These are phyloP conservation scores for Gossypium thurberi DNA, from an alignment of 345 rosid genomes.

Conservation along the genomic window DNA sequence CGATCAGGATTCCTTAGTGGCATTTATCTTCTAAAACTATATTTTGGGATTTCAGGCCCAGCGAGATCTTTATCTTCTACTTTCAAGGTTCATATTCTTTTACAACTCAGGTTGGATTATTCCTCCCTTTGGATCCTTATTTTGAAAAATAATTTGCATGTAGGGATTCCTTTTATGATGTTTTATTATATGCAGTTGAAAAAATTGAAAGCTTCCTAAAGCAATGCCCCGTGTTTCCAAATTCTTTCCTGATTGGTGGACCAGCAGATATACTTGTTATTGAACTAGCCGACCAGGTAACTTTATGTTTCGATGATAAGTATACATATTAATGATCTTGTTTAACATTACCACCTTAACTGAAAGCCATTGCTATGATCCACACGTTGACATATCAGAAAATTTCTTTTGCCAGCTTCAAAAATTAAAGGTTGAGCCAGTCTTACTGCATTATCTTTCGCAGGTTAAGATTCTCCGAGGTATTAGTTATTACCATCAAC, in stretches of 20 bases:
- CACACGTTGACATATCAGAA: neutral
- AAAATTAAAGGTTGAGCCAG: constrained; percentile 97
- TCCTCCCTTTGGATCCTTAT: neutral
- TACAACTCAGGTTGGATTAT: constrained; percentile 64
- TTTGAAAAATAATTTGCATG: neutral
- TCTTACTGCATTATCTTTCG: constrained; percentile 78
- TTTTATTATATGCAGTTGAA: constrained; percentile 49
- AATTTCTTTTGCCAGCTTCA: constrained; percentile 54
- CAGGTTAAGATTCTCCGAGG: constrained; percentile 81
- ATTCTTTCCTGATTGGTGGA: constrained; percentile 84
- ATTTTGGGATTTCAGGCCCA: constrained; percentile 52
- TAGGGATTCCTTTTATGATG: constrained; percentile 8
- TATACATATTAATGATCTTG: neutral
- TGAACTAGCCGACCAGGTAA: constrained; percentile 93
- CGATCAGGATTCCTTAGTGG: neutral
- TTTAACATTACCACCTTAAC: neutral
- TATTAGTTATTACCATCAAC: constrained; percentile 41
- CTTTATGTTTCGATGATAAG: neutral
- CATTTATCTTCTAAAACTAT: neutral
- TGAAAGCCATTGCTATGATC: neutral
- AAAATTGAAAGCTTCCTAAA: constrained; percentile 69
- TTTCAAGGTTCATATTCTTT: constrained; percentile 85
- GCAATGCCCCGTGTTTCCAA: constrained; percentile 67
- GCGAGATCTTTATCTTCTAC: constrained; percentile 70
- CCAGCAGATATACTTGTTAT: constrained; percentile 85